Percentiles rank a stretch among this genome's conserved stretches.
phyloP scores from a whole-genome alignment of 176 grass and related monocot species.

The Hyparrhenia diplandra region DNA sequence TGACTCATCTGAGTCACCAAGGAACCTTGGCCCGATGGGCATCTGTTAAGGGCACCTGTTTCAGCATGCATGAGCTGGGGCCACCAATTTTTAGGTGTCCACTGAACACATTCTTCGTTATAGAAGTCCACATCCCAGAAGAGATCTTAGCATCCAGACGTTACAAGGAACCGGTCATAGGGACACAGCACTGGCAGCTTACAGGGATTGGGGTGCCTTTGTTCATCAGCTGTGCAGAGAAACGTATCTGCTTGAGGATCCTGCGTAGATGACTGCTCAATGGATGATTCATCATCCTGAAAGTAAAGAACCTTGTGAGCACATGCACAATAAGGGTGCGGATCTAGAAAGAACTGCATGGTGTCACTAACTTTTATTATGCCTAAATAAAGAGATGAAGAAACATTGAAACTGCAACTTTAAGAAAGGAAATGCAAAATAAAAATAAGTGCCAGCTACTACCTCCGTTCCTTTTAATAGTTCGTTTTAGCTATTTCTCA shows the following conservation, averaged over 20 bases:
- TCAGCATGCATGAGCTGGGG: slow-evolving; percentile 1
- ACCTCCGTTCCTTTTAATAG: too few relatives aligned
- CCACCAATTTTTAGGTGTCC: slow-evolving; percentile 6
- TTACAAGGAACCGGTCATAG: slow-evolving; percentile 67
- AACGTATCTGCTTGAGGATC: slow-evolving; percentile 18
- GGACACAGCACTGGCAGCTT: slow-evolving; percentile 71
- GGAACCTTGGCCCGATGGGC: not conserved
- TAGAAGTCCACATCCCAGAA: not conserved
- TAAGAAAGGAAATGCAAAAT: not conserved
- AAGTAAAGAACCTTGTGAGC: slow-evolving; percentile 20
- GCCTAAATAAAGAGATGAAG: not conserved
- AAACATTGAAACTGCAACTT: not conserved
- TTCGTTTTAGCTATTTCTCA: too few relatives aligned
- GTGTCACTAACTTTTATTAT: not conserved
- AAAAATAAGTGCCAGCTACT: not conserved
- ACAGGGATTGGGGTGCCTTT: slow-evolving; percentile 43
- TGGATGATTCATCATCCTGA: slow-evolving; percentile 49
- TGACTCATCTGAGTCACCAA: not conserved
- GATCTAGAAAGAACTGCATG: not conserved
- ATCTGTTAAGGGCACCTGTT: not conserved
- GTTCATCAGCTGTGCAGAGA: slow-evolving; percentile 30
- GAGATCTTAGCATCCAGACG: slow-evolving; percentile 48
- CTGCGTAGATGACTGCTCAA: slow-evolving; percentile 25
- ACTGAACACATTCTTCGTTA: not conserved
- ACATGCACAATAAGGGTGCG: not conserved